Percentiles rank a stretch among this genome's conserved stretches.
Conservation (phyloP, 805 yeast species). For the Lachancea quebecensis region DNA sequence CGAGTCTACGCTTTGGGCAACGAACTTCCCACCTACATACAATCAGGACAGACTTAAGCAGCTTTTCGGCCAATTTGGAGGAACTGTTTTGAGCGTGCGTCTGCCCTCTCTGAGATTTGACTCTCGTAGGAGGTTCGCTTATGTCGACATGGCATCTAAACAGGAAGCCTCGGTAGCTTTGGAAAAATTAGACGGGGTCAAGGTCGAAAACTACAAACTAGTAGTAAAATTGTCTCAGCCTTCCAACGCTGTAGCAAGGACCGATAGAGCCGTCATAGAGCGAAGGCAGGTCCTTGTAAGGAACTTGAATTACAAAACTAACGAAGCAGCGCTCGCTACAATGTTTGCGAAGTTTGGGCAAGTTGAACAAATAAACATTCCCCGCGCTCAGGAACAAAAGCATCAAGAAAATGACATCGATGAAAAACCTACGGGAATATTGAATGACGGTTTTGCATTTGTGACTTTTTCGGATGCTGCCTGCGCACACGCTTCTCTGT, state of each 20-base stretch:
- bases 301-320: conserved; percentile 39
- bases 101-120: conserved; percentile 56
- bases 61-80: conserved; percentile 38
- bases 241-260: conserved; percentile 33
- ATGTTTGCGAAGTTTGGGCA: conserved; percentile 37
- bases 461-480: conserved; percentile 40
- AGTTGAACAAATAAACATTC: conserved; percentile 41
- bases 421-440: conserved; percentile 15
- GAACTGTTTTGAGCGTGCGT: conserved; percentile 42
- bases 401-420: neutral
- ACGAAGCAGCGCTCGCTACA: no score
- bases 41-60: conserved; percentile 34
- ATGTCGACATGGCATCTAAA: conserved; percentile 47
- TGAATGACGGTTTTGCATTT: conserved; percentile 63
- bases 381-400: conserved; percentile 7
- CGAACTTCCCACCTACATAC: conserved; percentile 61
- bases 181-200: conserved; percentile 34
- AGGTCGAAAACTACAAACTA: conserved; percentile 36
- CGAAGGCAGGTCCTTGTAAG: conserved; percentile 52
- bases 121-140: conserved; percentile 62
- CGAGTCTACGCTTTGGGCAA: conserved; percentile 58
- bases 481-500: conserved; percentile 43
- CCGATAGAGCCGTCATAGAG: conserved; percentile 41
- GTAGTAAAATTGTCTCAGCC: conserved; percentile 63
- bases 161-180: conserved; percentile 43